A percentile compares a stretch with the other conserved stretches of the same genome.
Evolutionary conservation across 441 rosid species (phyloP).

Genomic region (Pelargonium myrrhifolium): DNA sequence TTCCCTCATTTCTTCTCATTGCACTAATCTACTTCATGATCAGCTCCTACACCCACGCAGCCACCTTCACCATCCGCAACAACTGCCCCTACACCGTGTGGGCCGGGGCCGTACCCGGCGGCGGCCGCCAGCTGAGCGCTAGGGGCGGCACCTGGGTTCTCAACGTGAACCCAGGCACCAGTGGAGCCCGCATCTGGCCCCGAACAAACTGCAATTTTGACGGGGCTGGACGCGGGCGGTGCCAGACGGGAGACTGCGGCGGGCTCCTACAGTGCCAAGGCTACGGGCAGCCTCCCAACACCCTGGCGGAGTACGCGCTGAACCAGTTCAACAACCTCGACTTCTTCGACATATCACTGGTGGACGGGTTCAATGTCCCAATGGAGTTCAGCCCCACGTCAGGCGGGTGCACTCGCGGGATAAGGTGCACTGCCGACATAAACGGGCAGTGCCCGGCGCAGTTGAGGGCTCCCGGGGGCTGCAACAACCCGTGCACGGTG

Average conservation of each 20-base stretch:
- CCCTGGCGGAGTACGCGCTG: background rate
- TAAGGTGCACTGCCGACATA: background rate
- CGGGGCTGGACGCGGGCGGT: background rate
- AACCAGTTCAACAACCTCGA: background rate
- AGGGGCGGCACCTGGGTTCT: constrained; percentile 42
- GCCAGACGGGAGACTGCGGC: background rate
- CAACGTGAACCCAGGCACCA: constrained; percentile 24
- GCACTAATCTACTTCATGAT: too few relatives aligned
- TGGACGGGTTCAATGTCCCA: background rate
- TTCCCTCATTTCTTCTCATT: too few relatives aligned
- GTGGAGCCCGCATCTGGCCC: constrained; percentile 1
- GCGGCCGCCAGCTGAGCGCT: constrained; percentile 35
- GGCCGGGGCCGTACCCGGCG: constrained; percentile 48
- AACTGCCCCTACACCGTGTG: constrained; percentile 37
- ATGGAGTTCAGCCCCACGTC: background rate
- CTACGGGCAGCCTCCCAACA: background rate
- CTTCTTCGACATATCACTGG: background rate
- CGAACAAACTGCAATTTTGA: background rate
- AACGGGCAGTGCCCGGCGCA: background rate
- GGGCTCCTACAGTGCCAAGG: background rate
- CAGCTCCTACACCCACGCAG: constrained; percentile 28
- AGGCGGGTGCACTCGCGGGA: background rate
- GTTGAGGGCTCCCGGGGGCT: background rate
- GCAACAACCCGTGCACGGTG: background rate
- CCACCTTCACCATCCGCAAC: constrained; percentile 33